Evolutionary conservation across 768 basidiomycete species (phyloP).

Genomic region (Lentinula guzmanii): DNA sequence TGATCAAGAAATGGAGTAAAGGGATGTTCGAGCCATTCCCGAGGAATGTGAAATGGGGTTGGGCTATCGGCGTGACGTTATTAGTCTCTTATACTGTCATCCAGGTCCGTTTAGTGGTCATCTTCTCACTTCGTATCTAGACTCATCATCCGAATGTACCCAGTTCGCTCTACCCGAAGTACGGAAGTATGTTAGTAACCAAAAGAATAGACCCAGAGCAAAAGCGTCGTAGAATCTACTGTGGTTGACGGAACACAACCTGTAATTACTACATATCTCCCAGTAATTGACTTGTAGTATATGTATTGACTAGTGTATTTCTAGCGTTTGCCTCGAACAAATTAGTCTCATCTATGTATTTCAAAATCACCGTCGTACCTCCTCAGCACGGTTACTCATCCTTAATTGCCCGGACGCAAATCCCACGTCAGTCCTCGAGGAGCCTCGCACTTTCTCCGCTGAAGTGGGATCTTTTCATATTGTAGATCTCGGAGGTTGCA

Average conservation of each 20-base stretch:
- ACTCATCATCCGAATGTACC: slow-evolving; percentile 12
- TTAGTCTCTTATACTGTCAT: slow-evolving; percentile 65
- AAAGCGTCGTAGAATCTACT: slow-evolving; percentile 24
- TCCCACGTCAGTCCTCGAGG: neutral
- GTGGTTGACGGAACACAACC: no score
- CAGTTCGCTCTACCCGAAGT: slow-evolving; percentile 64
- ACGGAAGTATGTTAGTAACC: slow-evolving; percentile 45
- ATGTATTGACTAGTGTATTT: neutral
- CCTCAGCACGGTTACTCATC: neutral
- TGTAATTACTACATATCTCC: neutral
- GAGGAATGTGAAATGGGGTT: slow-evolving; percentile 54
- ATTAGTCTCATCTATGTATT: neutral
- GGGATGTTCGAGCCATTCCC: slow-evolving; percentile 71
- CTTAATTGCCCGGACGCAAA: neutral
- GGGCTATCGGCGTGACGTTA: slow-evolving; percentile 52
- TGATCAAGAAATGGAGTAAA: slow-evolving; percentile 77
- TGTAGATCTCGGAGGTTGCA: slow-evolving; percentile 4
- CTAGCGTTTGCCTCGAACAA: neutral
- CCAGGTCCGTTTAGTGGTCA: slow-evolving; percentile 39
- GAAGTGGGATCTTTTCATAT: neutral
- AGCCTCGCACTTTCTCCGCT: slow-evolving; percentile 9
- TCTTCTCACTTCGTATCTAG: slow-evolving; percentile 6
- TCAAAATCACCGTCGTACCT: slow-evolving; percentile 4
- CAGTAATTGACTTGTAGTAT: neutral
- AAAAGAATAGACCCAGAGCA: slow-evolving; percentile 19